Evolutionary conservation across 1,284 basidiomycete genomes (phyloP), one percentile per base, ranked within the genome.

Genomic region (Heterobasidion annosum): DNA sequence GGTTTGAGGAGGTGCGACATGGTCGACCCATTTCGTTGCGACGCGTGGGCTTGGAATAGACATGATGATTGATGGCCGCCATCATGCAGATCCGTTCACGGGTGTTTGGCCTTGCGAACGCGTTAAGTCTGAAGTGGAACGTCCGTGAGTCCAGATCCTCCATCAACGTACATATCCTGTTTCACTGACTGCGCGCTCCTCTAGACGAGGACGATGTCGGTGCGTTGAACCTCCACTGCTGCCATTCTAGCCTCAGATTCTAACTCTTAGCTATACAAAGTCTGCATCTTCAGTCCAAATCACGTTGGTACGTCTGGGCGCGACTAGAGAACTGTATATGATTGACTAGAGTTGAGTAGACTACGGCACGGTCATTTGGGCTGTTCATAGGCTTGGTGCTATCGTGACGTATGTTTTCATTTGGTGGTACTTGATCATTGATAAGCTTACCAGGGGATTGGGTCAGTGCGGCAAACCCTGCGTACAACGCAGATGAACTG

Each of bases 321-420:
- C 25, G 25, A 25, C 3, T 4, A 3, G 25, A 25, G 25, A 25
- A 25, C 25, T 25, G 25, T 25, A 25, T 25, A 25, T 25, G 19
- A 9, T 16, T 51, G 16, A 48, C 48, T 34, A 48, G 32, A 44
- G 46, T 25, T 34, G 44, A 16, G 25, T 25, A 87, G 89, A 91
- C 65, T 93, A 90, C 58, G 79, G 82, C 0, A 72, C 83, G 8
- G 73, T 73, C 2, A 70, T 91, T 10, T 93, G 91, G 89, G 91
- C 88, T 1, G 68, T 74, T 1, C 88, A 91, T 60, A 77, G 79
- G 45, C 68, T 91, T 12, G 89, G 90, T 10, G 90, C 74, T 2
- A 78, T 86, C 52, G 73, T 87, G 18, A 66, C 66, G 60, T 61
- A 45, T 19, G 60, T 52, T 25, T 25, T 25, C 25, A 5, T 25